Evolutionary conservation across 768 basidiomycete species (phyloP).

Genomic region (Tubosaeta sp.): DNA sequence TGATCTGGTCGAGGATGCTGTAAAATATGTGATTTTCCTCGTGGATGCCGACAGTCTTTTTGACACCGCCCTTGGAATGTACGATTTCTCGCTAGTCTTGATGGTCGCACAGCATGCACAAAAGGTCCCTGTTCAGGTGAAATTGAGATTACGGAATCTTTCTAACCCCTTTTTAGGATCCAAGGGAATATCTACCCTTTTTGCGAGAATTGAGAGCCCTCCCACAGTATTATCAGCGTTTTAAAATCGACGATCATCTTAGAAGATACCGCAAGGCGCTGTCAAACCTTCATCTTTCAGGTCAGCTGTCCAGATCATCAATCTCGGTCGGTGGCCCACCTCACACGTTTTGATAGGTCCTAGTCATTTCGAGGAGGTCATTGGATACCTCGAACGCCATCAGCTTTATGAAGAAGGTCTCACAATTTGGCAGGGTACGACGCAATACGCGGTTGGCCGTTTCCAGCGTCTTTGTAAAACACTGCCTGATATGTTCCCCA

Average conservation of each 20-base stretch:
- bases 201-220: constrained; percentile 76
- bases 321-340: constrained; percentile 3
- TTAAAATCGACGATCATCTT: constrained; percentile 91
- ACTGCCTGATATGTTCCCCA: constrained; percentile 28
- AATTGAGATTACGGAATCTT: background rate
- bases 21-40: constrained; percentile 98
- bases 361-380: constrained; percentile 72
- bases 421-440: constrained; percentile 64
- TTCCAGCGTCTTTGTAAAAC: background rate
- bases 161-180: constrained; percentile 60
- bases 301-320: constrained; percentile 32
- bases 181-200: constrained; percentile 96
- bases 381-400: constrained; percentile 75
- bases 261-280: constrained; percentile 73
- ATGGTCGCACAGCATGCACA: constrained; percentile 97
- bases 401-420: constrained; percentile 72
- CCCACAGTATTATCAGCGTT: constrained; percentile 78
- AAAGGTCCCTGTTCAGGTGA: constrained; percentile 55
- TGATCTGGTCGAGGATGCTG: constrained; percentile 86
- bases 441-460: constrained; percentile 53
- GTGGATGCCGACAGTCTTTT: constrained; percentile 90
- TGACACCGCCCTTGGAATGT: constrained; percentile 96
- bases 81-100: constrained; percentile 92
- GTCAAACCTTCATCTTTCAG: constrained; percentile 67
- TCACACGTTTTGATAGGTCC: constrained; percentile 40